Conservation (phyloP, 768 basidiomycete genomes). For the Tremella fuciformis region DNA sequence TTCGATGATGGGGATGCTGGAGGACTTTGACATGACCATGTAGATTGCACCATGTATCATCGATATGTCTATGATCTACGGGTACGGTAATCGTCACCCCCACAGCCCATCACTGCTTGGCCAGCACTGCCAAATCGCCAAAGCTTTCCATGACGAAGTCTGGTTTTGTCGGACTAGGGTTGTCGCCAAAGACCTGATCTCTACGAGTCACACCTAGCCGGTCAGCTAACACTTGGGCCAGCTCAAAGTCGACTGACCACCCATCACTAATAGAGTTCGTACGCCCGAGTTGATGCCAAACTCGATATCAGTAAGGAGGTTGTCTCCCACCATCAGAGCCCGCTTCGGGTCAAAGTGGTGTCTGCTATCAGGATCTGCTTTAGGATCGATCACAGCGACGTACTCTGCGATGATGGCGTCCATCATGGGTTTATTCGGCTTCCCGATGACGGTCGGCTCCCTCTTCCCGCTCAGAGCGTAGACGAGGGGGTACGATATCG, state of each 20-base stretch:
- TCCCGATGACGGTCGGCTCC: conserved; percentile 77
- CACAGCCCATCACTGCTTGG: conserved; percentile 16
- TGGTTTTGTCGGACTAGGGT: conserved; percentile 70
- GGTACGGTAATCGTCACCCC: too few relatives aligned
- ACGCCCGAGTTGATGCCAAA: conserved; percentile 87
- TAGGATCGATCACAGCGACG: conserved; percentile 20
- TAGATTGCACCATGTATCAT: conserved; percentile 3
- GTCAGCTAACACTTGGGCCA: conserved; percentile 55
- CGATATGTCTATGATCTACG: background rate
- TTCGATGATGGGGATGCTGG: conserved; percentile 11
- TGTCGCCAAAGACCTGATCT: conserved; percentile 68
- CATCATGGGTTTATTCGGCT: conserved; percentile 86
- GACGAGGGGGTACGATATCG: conserved; percentile 76
- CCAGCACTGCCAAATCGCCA: conserved; percentile 64
- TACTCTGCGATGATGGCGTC: conserved; percentile 83
- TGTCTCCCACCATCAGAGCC: conserved; percentile 94
- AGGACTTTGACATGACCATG: conserved; percentile 15
- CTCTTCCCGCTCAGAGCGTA: conserved; percentile 61
- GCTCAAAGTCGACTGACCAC: conserved; percentile 15
- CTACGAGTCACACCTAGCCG: conserved; percentile 61
- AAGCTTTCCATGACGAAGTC: conserved; percentile 76
- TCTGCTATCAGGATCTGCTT: conserved; percentile 54
- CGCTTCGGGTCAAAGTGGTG: conserved; percentile 78
- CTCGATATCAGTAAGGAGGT: conserved; percentile 90
- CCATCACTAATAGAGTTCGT: conserved; percentile 78